Base-by-base conservation (phyloP, 2,329 filamentous ascomycete species). In the Laburnicola sp. region DNA sequence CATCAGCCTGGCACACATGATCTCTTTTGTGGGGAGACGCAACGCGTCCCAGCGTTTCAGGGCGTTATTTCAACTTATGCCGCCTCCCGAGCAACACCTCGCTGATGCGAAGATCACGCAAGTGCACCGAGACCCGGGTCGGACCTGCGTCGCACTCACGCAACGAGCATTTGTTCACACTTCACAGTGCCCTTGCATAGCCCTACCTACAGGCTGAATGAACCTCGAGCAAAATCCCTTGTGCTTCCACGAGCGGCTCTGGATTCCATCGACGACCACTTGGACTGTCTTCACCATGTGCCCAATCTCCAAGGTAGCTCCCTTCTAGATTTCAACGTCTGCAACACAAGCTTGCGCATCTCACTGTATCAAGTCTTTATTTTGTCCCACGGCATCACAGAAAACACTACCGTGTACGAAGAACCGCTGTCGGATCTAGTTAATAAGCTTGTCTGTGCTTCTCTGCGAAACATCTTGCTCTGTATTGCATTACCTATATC, bases 121-220 rank as follows among this genome's bases (percentile, higher is more conserved):
- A 27, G 40, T 53, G 54, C 27, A 53, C 49, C 44, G 41, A 49
- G 64, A 68, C 64, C 56, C 66, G 64, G 62, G 64, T 63, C 60
- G 53, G 58, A 34, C 52, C 46, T 56, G 54, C 48, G 63, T 66
- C 59, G 62, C 64, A 56, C 25, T 30, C 32, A 62, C 45, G 38
- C 52, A 51, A 37, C 5, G 40, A 38, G 40, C 48, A 6, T 35
- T 44, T 35, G 27, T 26, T 34, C 21, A 32, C 11, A 30, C 11
- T 25, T 37, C 51, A 41, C 52, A 41, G n/a, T n/a, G n/a, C n/a
- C n/a, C n/a, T n/a, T n/a, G n/a, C 51, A 55, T 48, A 57, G 50
- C 50, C 40, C 49, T 46, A 54, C 39, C n/a, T n/a, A n/a, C n/a
- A n/a, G n/a, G n/a, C n/a, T n/a, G n/a, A n/a, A n/a, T n/a, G n/a